Percentiles rank a stretch among this genome's conserved stretches.
These are phyloP conservation scores for Strobilomyces dryophilus DNA, from an alignment of 768 basidiomycete species.

Conservation along the genomic window DNA sequence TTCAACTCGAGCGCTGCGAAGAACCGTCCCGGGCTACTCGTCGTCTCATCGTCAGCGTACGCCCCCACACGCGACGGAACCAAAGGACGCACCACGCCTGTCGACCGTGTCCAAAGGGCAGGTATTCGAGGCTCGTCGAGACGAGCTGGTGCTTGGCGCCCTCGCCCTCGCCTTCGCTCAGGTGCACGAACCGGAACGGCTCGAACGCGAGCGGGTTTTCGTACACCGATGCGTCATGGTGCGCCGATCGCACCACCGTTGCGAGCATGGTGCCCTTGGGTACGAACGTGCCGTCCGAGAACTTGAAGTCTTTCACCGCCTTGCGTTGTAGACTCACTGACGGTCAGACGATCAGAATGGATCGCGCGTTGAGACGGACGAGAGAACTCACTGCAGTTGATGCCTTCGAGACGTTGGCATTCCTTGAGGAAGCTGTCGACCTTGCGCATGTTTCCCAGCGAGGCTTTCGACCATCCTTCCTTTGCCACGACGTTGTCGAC, in stretches of 20 bases:
- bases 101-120: background rate
- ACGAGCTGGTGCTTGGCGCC: background rate
- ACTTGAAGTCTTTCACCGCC: slow-evolving; percentile 16
- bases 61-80: background rate
- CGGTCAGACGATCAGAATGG: background rate
- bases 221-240: slow-evolving; percentile 25
- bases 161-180: background rate
- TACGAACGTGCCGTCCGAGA: slow-evolving; percentile 32
- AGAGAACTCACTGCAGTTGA: background rate
- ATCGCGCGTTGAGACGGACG: background rate
- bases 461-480: slow-evolving; percentile 29
- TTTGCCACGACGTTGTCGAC: slow-evolving; percentile 21
- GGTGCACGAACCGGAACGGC: slow-evolving; percentile 27
- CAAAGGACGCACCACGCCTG: background rate
- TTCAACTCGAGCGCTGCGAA: slow-evolving; percentile 43
- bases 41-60: background rate
- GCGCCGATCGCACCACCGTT: slow-evolving; percentile 17
- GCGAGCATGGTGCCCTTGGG: slow-evolving; percentile 31
- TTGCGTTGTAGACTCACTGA: slow-evolving; percentile 30
- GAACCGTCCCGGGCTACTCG: slow-evolving; percentile 32
- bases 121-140: background rate
- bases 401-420: background rate
- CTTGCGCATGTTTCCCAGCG: slow-evolving; percentile 30
- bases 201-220: slow-evolving; percentile 38
- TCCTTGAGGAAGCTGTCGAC: slow-evolving; percentile 39